Evolutionary conservation across 1,284 basidiomycete species (phyloP).

Genomic region (Ustilago hordei): DNA sequence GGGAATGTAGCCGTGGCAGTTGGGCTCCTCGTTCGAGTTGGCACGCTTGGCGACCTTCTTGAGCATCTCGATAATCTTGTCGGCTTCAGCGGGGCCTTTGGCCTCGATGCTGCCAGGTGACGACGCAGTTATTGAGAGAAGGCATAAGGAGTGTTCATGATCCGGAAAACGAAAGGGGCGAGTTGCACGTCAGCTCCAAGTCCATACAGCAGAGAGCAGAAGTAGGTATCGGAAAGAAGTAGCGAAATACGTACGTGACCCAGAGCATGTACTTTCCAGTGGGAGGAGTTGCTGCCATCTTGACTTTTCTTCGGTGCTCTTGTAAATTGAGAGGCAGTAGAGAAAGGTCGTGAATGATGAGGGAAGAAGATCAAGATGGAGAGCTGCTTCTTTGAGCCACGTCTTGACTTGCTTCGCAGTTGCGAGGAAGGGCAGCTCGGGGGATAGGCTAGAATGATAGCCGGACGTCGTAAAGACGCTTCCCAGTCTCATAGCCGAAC

Average conservation of each 20-base stretch:
- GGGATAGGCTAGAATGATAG: slow-evolving; percentile 5
- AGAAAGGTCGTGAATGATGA: neutral
- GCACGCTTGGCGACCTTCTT: slow-evolving; percentile 41
- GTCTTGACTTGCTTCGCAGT: neutral
- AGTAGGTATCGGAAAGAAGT: neutral
- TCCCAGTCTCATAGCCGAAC: slow-evolving; percentile 4
- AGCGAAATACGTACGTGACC: slow-evolving; percentile 37
- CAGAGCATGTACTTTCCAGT: slow-evolving; percentile 46
- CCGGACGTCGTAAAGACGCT: slow-evolving; percentile 4
- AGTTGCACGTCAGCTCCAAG: neutral
- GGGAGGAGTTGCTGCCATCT: slow-evolving; percentile 37
- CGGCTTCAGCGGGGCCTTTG: slow-evolving; percentile 45
- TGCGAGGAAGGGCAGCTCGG: slow-evolving; percentile 5
- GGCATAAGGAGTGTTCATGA: neutral
- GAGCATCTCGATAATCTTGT: slow-evolving; percentile 42
- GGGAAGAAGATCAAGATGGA: neutral
- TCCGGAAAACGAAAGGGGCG: too few relatives aligned
- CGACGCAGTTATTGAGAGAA: neutral
- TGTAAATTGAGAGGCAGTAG: neutral
- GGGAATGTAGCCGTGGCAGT: slow-evolving; percentile 41
- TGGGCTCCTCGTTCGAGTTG: slow-evolving; percentile 50
- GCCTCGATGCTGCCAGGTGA: slow-evolving; percentile 32
- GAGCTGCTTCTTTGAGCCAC: neutral
- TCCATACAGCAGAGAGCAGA: neutral
- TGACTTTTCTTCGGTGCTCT: neutral